Percentiles rank a stretch among this genome's conserved stretches.
These are phyloP conservation scores for Knufia petricola DNA, from an alignment of 2,329 filamentous ascomycete species.

Conservation along the genomic window DNA sequence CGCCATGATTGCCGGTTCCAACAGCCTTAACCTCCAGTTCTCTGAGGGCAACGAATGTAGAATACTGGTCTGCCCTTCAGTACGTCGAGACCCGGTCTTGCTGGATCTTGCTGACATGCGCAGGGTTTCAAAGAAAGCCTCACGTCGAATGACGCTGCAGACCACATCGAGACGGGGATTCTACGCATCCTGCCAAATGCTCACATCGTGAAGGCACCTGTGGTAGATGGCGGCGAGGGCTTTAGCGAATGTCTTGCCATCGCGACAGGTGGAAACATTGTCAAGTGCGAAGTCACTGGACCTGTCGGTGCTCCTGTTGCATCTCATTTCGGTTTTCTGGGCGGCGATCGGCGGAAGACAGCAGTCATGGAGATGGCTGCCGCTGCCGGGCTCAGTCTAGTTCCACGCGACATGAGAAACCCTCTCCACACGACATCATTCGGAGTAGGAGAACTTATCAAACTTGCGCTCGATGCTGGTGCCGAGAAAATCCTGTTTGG, in stretches of 20 bases:
- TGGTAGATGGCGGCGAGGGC: constrained; percentile 46
- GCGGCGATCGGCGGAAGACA: constrained; percentile 27
- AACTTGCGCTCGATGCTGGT: constrained; percentile 38
- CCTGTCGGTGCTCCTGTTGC: constrained; percentile 34
- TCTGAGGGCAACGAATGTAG: constrained; percentile 9
- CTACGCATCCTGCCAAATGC: constrained; percentile 36
- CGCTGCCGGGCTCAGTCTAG: constrained; percentile 43
- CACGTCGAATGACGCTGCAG: constrained; percentile 39
- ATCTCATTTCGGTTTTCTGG: constrained; percentile 41
- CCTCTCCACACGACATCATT: constrained; percentile 43
- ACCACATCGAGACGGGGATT: constrained; percentile 43
- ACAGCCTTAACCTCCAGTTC: background rate
- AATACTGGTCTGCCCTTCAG: constrained; percentile 43
- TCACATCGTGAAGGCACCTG: constrained; percentile 38
- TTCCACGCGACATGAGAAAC: constrained; percentile 37
- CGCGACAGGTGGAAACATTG: constrained; percentile 34
- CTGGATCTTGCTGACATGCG: too few relatives aligned
- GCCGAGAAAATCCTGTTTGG: constrained; percentile 41
- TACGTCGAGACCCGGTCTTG: too few relatives aligned
- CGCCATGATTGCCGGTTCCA: background rate
- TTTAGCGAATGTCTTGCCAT: constrained; percentile 40
- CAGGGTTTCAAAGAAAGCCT: constrained; percentile 49
- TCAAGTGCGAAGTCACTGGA: constrained; percentile 33
- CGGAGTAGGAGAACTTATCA: constrained; percentile 43
- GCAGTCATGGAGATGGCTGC: constrained; percentile 47